These are phyloP conservation scores for Mucor mucedo DNA, from an alignment of 371 early-diverging fungal genomes.

Conservation along the genomic window DNA sequence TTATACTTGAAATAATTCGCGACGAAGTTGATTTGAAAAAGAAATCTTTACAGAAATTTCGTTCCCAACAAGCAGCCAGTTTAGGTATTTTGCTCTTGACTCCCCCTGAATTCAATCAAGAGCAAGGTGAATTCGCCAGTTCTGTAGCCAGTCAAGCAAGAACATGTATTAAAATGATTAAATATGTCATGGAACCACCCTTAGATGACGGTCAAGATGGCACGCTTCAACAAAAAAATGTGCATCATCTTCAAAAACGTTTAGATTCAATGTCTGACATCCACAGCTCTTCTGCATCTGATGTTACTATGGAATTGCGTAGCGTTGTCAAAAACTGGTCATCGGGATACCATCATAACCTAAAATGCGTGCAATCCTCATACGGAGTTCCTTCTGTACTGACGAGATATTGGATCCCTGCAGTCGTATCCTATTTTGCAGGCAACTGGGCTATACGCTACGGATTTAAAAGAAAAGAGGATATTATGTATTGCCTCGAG, in stretches of 20 bases:
- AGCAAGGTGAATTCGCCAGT: neutral
- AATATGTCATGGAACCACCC: conserved; percentile 16
- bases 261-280: conserved; percentile 5
- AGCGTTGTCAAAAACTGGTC: conserved; percentile 17
- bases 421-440: conserved; percentile 40
- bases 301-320: conserved; percentile 11
- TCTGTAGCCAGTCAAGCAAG: conserved; percentile 13
- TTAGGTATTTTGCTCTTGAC: conserved; percentile 61
- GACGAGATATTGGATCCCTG: conserved; percentile 71
- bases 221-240: conserved; percentile 5
- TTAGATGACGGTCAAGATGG: neutral
- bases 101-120: conserved; percentile 31
- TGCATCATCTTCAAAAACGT: conserved; percentile 26
- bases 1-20: conserved; percentile 57
- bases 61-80: conserved; percentile 65
- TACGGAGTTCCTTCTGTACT: conserved; percentile 53
- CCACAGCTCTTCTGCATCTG: neutral
- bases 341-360: conserved; percentile 16
- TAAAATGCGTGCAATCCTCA: conserved; percentile 20
- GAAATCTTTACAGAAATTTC: conserved; percentile 51
- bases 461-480: conserved; percentile 54
- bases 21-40: conserved; percentile 69
- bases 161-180: conserved; percentile 17
- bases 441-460: conserved; percentile 43
- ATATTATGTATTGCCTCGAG: conserved; percentile 47